Conservation (phyloP, 495 filamentous ascomycete genomes). For the Penicillium cataractarum region DNA sequence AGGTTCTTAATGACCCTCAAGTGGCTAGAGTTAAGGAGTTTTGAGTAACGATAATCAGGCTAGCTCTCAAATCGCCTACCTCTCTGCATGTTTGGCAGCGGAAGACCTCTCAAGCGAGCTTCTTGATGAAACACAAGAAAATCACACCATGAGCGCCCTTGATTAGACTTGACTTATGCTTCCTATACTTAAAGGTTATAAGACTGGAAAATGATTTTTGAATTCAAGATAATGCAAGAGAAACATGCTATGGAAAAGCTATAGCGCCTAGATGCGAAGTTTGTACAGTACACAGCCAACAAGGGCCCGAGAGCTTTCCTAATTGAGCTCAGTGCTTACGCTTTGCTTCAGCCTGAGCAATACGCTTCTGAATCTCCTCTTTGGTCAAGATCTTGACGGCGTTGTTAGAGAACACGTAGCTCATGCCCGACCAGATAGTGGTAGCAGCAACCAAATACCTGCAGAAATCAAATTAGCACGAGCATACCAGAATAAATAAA, state of each 20-base stretch:
- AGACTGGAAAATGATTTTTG: background rate
- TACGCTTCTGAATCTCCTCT: constrained; percentile 44
- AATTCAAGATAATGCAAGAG: background rate
- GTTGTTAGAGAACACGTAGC: constrained; percentile 80
- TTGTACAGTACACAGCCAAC: background rate
- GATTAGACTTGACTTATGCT: background rate
- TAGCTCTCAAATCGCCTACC: constrained; percentile 27
- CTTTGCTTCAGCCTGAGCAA: constrained; percentile 37
- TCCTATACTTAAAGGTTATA: background rate
- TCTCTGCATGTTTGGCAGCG: constrained; percentile 33
- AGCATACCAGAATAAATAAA: constrained; percentile 19
- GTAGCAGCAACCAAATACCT: constrained; percentile 75
- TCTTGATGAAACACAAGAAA: constrained; percentile 35
- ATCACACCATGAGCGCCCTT: background rate
- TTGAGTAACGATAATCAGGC: too few relatives aligned
- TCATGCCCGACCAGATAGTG: constrained; percentile 82
- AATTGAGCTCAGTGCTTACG: constrained; percentile 7
- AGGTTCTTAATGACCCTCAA: too few relatives aligned
- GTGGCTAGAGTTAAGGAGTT: too few relatives aligned
- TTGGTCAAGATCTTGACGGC: constrained; percentile 77
- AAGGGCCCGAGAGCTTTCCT: background rate
- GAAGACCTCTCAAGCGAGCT: constrained; percentile 18
- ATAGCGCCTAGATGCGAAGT: background rate
- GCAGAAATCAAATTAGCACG: background rate
- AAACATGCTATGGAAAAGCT: background rate